Base-by-base conservation (phyloP, 2,329 filamentous ascomycete genomes). In the Paraphoma chrysanthemicola region DNA sequence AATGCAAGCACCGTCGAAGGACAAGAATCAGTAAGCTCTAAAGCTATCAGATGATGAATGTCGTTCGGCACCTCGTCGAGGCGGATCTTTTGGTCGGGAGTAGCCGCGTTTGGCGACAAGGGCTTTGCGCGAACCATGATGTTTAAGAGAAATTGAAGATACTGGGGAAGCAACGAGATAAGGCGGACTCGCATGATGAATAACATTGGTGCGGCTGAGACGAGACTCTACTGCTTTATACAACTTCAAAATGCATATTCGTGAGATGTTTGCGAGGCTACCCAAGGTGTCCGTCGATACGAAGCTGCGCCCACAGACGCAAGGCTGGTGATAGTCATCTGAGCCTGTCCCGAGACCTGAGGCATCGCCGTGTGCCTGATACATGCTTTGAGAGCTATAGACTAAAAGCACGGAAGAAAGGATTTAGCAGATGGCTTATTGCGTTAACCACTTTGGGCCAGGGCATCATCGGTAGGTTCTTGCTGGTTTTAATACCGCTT, bases 11-110 rank as follows among this genome's bases (percentile, higher is more conserved):
- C 33, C 4, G 53, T 18, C 14, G 47, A 33, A 14, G 38, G 30
- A 7, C 50, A 52, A 11, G 30, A 11, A 6, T 45, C 43, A 6
- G 11, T 14, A 11, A 57, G 47, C 31, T 57, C 39, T 1, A 51
- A 44, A n/a, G 44, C 9, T 11, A 60, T 57, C 14, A 60, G 42
- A 36, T 52, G 43, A 11, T 60, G 57, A 38, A 60, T 51, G 41
- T 60, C 57, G n/a, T 48, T 42, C 12, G 55, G 39, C 9, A 54
- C 29, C n/a, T 18, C 33, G 16, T 50, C 38, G 11, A 50, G 18
- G 16, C 10, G 33, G 10, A 36, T 36, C 33, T 36, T 36, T 14
- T 36, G 33, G 14, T 36, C 33, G 2, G 33, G 14, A 14, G 33
- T 14, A 36, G 33, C 10, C 14, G 14, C 33, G 6, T 36, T 14